Evolutionary conservation across 1,284 basidiomycete genomes (phyloP), one percentile per base, ranked within the genome.

Genomic region (Termitomyces sp.): DNA sequence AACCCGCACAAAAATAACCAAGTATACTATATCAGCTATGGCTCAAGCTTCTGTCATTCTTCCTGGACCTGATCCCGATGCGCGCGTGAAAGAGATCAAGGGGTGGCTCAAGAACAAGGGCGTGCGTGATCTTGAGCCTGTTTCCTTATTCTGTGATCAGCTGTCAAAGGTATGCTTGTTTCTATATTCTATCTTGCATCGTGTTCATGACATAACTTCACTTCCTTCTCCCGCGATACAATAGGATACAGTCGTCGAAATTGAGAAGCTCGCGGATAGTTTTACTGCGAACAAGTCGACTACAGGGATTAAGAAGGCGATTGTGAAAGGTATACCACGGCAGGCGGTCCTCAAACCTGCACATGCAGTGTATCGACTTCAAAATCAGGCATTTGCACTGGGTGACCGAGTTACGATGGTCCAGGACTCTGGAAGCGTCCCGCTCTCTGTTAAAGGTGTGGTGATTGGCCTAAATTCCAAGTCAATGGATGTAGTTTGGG

Each of bases 351-450:
- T 99, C 56, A 98, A 98, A 68, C 97, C 97, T 5, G 76, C 86
- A 3, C 94, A 99, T 70, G 87, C 93, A 1, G 78, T 88, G 4
- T 95, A 93, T 67, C 86, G 94, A 18, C 76, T 99, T 11, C 92
- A 94, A 62, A 89, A 89, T 50, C 97, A 99, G 69, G 74, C 72
- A n/a, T 99, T 98, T 65, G 74, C 77, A 0, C 79, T 98, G 2
- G 96, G 96, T n/a, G 96, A 99, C 70, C 83, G 97, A 11, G 94
- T 98, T 35, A 88, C 91, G 26, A 96, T 96, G 87, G 93, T 97
- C 1, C 87, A 92, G 60, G 96, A 99, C 67, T 86, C 91, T 0
- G 96, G 96, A n/a, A 86, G 87, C 21, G 93, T 99, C 0, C 94
- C 95, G 0, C 76, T 98, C 9, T 86, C 87, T 2, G 88, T 89